Conservation (phyloP, 2,329 filamentous ascomycete genomes). For the Fusarium poae region DNA sequence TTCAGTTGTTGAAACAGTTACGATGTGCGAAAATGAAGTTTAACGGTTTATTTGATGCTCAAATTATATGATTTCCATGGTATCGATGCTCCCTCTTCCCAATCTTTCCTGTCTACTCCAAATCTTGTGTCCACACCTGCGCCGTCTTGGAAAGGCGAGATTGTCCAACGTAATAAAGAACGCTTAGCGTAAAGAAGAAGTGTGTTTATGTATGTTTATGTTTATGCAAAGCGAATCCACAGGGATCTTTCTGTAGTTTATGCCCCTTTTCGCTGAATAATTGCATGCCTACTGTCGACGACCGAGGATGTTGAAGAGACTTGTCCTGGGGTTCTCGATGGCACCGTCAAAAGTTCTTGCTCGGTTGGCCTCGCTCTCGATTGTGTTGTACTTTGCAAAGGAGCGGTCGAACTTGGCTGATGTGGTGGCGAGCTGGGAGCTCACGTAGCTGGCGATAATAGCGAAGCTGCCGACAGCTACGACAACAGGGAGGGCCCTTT, state of each 20-base stretch:
- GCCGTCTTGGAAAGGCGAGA: not conserved
- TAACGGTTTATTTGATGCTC: conserved; percentile 32
- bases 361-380: conserved; percentile 54
- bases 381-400: conserved; percentile 56
- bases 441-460: conserved; percentile 52
- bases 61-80: conserved; percentile 25
- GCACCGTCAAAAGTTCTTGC: conserved; percentile 52
- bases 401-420: conserved; percentile 55
- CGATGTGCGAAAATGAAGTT: not conserved
- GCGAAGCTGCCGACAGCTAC: conserved; percentile 42
- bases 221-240: not conserved
- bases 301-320: conserved; percentile 53
- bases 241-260: not conserved
- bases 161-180: conserved; percentile 32
- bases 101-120: conserved; percentile 5
- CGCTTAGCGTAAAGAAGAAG: conserved; percentile 36
- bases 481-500: conserved; percentile 38
- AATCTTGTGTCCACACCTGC: conserved; percentile 12
- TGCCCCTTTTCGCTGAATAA: not conserved
- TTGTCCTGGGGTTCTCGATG: conserved; percentile 53
- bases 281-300: conserved; percentile 45
- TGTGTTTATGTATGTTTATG: conserved; percentile 10
- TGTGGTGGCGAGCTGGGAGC: conserved; percentile 51
- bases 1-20: not conserved
- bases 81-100: conserved; percentile 27